These are phyloP conservation scores for Termitomyces sp. DNA, from an alignment of 768 basidiomycete species.

Conservation along the genomic window DNA sequence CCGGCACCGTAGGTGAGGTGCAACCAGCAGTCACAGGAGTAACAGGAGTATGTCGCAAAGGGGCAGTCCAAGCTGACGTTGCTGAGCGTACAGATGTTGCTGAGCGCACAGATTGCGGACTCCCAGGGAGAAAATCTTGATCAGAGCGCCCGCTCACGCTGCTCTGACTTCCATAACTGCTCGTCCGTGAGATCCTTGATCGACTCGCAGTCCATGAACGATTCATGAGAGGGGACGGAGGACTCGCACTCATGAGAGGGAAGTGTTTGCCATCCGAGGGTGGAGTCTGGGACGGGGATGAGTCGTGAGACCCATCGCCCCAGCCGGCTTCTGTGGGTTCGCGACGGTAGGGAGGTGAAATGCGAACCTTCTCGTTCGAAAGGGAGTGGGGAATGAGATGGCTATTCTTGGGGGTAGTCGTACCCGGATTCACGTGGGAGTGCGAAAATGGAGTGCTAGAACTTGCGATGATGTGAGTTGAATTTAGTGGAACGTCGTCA, in stretches of 20 bases:
- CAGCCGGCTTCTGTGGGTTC: slow-evolving; percentile 54
- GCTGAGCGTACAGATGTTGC: slow-evolving; percentile 24
- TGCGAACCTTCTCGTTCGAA: slow-evolving; percentile 52
- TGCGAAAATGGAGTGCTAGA: background rate
- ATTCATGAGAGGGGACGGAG: slow-evolving; percentile 1
- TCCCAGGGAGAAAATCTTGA: slow-evolving; percentile 2
- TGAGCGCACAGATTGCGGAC: slow-evolving; percentile 11
- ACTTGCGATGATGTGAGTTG: slow-evolving; percentile 11
- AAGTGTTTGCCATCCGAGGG: slow-evolving; percentile 20
- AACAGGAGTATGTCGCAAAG: slow-evolving; percentile 23
- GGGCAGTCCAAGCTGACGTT: slow-evolving; percentile 24
- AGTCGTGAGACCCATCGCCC: slow-evolving; percentile 21
- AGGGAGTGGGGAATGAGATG: slow-evolving; percentile 23
- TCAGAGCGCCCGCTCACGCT: background rate
- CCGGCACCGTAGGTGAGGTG: slow-evolving; percentile 1
- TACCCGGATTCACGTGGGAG: slow-evolving; percentile 20
- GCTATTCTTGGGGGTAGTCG: slow-evolving; percentile 15
- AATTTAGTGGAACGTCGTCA: slow-evolving; percentile 25
- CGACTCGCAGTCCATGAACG: slow-evolving; percentile 10
- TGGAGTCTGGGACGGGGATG: slow-evolving; percentile 20
- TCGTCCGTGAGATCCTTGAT: slow-evolving; percentile 13
- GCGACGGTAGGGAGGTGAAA: slow-evolving; percentile 44
- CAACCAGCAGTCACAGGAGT: slow-evolving; percentile 3
- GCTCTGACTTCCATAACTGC: slow-evolving; percentile 3
- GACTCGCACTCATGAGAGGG: slow-evolving; percentile 22